These are phyloP conservation scores for Anisodus acutangulus DNA, from an alignment of 257 asterid genomes.

Conservation along the genomic window DNA sequence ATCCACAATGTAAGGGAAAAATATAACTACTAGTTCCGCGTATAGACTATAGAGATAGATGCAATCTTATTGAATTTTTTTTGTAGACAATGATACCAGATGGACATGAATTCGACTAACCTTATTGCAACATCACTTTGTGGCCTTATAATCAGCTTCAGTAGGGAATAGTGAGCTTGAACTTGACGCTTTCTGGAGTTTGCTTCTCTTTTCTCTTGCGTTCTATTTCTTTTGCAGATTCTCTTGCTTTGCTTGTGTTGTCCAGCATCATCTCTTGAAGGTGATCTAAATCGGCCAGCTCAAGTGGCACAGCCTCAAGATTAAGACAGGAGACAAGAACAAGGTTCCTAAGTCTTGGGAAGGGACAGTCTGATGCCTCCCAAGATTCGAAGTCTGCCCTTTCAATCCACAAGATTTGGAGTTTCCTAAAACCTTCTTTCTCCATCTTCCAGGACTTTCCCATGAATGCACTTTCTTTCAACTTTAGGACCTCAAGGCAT, in stretches of 20 bases:
- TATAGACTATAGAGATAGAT: background rate
- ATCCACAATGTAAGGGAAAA: background rate
- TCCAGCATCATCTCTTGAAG: background rate
- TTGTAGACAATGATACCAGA: background rate
- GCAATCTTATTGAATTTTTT: background rate
- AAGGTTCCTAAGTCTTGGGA: background rate
- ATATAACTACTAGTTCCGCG: background rate
- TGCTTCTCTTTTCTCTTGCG: background rate
- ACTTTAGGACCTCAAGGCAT: conserved; percentile 49
- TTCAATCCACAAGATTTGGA: background rate
- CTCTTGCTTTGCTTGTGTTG: background rate
- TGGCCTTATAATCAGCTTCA: background rate
- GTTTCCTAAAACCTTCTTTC: background rate
- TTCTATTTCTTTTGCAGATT: background rate
- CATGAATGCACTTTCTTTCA: conserved; percentile 18
- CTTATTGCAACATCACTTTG: background rate
- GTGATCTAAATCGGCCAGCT: background rate
- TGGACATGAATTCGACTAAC: background rate
- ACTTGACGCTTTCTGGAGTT: background rate
- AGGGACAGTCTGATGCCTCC: background rate
- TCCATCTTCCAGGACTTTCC: too few relatives aligned
- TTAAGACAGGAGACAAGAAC: background rate
- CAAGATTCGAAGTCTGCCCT: background rate
- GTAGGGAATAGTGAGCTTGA: background rate
- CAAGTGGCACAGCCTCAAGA: background rate